Conservation (phyloP, 2,329 filamentous ascomycete genomes). For the Metarhizium rileyi region DNA sequence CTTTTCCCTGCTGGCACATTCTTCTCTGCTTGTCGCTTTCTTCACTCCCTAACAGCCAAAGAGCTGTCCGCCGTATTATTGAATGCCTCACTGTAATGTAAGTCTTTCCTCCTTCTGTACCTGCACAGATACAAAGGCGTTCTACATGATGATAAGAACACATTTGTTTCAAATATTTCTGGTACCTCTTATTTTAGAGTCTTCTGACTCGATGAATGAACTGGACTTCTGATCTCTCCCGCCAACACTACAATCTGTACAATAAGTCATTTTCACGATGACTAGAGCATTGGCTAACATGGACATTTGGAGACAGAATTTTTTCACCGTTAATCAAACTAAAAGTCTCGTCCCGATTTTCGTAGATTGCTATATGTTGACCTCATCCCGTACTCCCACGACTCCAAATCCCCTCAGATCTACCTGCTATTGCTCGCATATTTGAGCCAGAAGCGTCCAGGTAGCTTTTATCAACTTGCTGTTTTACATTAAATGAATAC, state of each 20-base stretch:
- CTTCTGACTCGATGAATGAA: slow-evolving; percentile 65
- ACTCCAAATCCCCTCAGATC: slow-evolving; percentile 2
- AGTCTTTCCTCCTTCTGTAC: neutral
- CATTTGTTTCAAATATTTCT: slow-evolving; percentile 61
- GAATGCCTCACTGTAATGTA: slow-evolving; percentile 7
- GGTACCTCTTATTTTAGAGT: slow-evolving; percentile 96
- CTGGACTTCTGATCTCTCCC: slow-evolving; percentile 69
- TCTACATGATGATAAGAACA: slow-evolving; percentile 60
- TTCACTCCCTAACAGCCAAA: neutral
- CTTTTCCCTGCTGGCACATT: neutral
- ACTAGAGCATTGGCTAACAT: slow-evolving; percentile 3
- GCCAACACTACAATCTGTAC: slow-evolving; percentile 5
- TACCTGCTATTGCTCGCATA: neutral
- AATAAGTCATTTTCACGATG: slow-evolving; percentile 4
- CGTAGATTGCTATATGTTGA: neutral
- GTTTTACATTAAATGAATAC: slow-evolving; percentile 11
- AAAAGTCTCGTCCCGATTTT: neutral
- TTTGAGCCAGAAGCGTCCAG: neutral
- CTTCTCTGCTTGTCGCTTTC: neutral
- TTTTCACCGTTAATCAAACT: neutral
- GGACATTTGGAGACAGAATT: slow-evolving; percentile 3
- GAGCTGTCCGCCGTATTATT: neutral
- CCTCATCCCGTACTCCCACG: neutral
- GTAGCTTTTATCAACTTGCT: slow-evolving; percentile 3
- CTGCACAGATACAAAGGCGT: neutral